Conservation (phyloP, 139 green algal species). For the Chlorella sp. region DNA sequence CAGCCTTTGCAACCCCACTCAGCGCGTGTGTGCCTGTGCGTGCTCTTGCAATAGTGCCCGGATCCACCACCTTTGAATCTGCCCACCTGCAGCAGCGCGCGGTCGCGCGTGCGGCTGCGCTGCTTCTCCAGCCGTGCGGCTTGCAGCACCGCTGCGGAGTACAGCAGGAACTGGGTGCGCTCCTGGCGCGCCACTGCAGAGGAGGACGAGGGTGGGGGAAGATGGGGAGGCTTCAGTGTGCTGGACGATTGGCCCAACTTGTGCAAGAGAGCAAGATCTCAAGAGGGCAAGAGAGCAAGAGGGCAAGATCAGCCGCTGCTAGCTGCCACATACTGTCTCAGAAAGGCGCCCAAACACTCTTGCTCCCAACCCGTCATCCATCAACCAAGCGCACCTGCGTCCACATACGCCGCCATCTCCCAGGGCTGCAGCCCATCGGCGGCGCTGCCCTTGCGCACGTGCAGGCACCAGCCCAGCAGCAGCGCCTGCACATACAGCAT, state of each 20-base stretch:
- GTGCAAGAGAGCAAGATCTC: no score
- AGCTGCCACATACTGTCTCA: no score
- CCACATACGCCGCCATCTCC: conserved; percentile 84
- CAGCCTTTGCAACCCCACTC: no score
- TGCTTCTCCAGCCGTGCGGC: conserved; percentile 72
- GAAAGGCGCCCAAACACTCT: no score
- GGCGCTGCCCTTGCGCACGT: conserved; percentile 69
- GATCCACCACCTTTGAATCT: no score
- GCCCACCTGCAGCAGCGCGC: conserved; percentile 77
- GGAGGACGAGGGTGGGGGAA: neutral
- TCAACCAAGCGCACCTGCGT: conserved; percentile 50
- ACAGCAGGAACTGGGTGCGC: conserved; percentile 49
- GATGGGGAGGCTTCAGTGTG: no score
- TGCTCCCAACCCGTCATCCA: no score
- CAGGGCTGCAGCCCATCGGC: conserved; percentile 66
- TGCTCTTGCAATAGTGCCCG: no score
- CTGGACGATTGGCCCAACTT: no score
- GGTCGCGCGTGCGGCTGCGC: conserved; percentile 81
- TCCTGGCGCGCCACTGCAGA: conserved; percentile 70
- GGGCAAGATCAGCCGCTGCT: no score
- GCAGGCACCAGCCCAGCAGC: conserved; percentile 69
- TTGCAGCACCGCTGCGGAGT: conserved; percentile 53
- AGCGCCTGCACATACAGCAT: conserved; percentile 42
- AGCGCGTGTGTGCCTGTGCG: no score
- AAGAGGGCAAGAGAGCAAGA: no score